Evolutionary conservation across 2,329 filamentous ascomycete species (phyloP), one percentile per base, ranked within the genome.

Genomic region (Piedraia hortae): DNA sequence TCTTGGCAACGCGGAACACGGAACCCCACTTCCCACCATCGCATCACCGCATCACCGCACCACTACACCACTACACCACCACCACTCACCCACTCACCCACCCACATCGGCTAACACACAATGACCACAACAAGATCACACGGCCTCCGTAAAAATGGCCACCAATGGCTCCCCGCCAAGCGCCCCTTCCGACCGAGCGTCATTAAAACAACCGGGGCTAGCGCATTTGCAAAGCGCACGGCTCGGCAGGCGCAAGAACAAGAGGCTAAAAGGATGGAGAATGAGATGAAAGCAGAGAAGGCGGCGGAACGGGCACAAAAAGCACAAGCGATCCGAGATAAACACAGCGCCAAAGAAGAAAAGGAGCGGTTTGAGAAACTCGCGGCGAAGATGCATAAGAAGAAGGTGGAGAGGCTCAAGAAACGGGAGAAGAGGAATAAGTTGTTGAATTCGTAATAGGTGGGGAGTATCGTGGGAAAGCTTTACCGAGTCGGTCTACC

Each of bases 311-410:
- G 77, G 49, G 56, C 82, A 74, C 58, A 61, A 41, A 66, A 67
- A 34, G 64, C 85, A 24, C 61, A 80, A 39, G 59, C 59, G 6
- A 73, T 93, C 41, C 80, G 72, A 39, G 77, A 89, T 31, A 80
- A 71, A 47, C 62, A 75, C 34, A 70, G 65, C 10, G 73, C 69
- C 23, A 93, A 91, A 58, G 80, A 77, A 37, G 85, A 93, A 54
- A 78, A 72, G 47, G 77, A 80, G 39, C 59, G 82, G 34, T 93
- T 82, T 43, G 75, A 78, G 46, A 75, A 80, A 54, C 63, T 97
- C 63, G 82, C 78, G 10, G 75, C 78, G 51, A 93, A 85, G 54
- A 93, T 97, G 85, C 82, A 93, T 53, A 66, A 63, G 48, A 93
- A 90, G 59, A 61, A 80, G 29, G 70, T 93, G 7, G 85, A 97